Percentiles rank a stretch among this genome's conserved stretches.
These are phyloP conservation scores for Amanita inopinata DNA, from an alignment of 768 basidiomycete genomes.

Conservation along the genomic window DNA sequence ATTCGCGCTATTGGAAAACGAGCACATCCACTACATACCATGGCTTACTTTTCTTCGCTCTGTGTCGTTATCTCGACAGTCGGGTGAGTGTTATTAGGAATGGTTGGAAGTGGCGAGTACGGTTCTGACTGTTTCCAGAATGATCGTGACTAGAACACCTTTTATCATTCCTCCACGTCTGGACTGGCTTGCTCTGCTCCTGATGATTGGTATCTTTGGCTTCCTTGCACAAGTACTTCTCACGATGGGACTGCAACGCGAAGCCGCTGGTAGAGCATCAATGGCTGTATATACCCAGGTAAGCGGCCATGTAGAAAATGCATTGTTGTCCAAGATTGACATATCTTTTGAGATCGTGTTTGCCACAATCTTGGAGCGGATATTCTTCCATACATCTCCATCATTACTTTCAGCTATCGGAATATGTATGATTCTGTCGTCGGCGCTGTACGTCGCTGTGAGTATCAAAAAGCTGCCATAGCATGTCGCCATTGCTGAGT, in stretches of 20 bases:
- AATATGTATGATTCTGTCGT: constrained; percentile 6
- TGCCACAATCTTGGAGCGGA: constrained; percentile 4
- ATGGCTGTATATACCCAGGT: constrained; percentile 42
- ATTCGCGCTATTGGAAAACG: constrained; percentile 63
- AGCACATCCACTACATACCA: constrained; percentile 65
- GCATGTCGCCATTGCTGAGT: not conserved
- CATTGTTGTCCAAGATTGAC: not conserved
- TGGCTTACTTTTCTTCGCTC: constrained; percentile 55
- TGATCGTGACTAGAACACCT: constrained; percentile 28
- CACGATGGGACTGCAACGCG: constrained; percentile 44
- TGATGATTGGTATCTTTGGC: constrained; percentile 43
- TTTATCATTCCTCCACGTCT: constrained; percentile 35
- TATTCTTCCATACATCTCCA: constrained; percentile 8
- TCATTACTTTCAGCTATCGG: constrained; percentile 5
- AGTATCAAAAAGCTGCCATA: not conserved
- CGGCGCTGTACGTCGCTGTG: constrained; percentile 10
- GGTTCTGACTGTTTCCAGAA: constrained; percentile 21
- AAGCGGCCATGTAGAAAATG: not conserved
- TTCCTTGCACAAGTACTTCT: constrained; percentile 38
- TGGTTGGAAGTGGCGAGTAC: not conserved
- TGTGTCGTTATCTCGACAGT: constrained; percentile 33
- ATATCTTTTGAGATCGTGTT: constrained; percentile 1
- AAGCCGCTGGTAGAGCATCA: constrained; percentile 51
- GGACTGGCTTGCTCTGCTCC: constrained; percentile 36
- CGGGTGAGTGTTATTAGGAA: constrained; percentile 20